Conservation (phyloP, 129 eudicot species). For the Silybum marianum region DNA sequence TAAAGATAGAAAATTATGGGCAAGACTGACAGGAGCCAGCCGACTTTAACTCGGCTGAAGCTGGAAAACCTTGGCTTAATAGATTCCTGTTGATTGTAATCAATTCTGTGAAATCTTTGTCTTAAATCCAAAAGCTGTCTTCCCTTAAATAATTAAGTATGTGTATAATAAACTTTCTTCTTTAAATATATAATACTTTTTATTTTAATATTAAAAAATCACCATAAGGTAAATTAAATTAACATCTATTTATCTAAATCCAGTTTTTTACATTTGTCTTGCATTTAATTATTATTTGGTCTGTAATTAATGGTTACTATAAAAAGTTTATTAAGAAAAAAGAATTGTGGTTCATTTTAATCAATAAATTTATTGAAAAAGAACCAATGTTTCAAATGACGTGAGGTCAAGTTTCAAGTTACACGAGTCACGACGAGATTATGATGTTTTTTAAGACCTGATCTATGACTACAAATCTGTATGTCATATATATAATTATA, state of each 20-base stretch:
- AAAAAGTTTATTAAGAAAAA: not conserved
- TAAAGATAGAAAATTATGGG: slow-evolving; percentile 19
- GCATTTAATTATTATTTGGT: slow-evolving; percentile 12
- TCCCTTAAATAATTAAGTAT: slow-evolving; percentile 19
- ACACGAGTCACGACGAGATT: too few relatives aligned
- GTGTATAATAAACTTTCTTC: not conserved
- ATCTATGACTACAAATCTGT: too few relatives aligned
- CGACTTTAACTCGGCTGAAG: slow-evolving; percentile 32
- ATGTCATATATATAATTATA: too few relatives aligned
- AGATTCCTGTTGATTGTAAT: slow-evolving; percentile 12
- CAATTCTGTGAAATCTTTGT: slow-evolving; percentile 39
- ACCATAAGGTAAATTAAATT: slow-evolving; percentile 9
- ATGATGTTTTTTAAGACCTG: too few relatives aligned
- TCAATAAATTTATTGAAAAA: not conserved
- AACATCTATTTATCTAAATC: slow-evolving; percentile 8
- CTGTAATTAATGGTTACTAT: slow-evolving; percentile 11
- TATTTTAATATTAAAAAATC: not conserved
- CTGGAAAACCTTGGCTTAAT: slow-evolving; percentile 13
- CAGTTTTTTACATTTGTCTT: not conserved
- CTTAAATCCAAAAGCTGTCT: slow-evolving; percentile 35
- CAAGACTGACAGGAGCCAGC: slow-evolving; percentile 18
- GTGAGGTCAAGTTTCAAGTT: too few relatives aligned
- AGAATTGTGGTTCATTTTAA: not conserved
- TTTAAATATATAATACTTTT: not conserved
- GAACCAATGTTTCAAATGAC: too few relatives aligned